Conservation (phyloP, 257 asterid species). For the Nicotiana sylvestris region DNA sequence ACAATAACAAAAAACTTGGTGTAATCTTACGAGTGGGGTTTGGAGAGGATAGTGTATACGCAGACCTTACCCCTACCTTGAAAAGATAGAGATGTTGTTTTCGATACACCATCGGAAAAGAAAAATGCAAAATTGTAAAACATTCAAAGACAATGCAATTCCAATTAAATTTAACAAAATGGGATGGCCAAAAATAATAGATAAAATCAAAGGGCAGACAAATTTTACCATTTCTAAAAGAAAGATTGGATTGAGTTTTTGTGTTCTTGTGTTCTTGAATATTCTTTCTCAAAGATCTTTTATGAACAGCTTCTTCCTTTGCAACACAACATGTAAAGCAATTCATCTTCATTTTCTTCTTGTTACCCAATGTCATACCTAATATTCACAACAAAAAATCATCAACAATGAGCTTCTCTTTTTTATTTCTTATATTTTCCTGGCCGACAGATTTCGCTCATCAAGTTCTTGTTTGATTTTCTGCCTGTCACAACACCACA, state of each 20-base stretch:
- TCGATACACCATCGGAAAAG: too few species aligned
- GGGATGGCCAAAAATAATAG: too few species aligned
- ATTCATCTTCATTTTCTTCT: constrained; percentile 11
- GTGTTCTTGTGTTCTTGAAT: constrained; percentile 32
- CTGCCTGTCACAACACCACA: not conserved
- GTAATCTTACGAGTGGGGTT: too few species aligned
- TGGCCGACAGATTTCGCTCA: not conserved
- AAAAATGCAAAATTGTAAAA: not conserved
- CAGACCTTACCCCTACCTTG: too few species aligned
- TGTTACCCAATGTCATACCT: constrained; percentile 5
- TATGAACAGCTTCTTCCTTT: not conserved
- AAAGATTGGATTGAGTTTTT: constrained; percentile 39
- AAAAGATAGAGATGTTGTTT: too few species aligned
- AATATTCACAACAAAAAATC: not conserved
- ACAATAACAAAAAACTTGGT: too few species aligned
- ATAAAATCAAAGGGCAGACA: constrained; percentile 13
- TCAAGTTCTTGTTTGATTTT: not conserved
- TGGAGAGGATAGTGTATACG: too few species aligned
- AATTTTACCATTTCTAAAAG: constrained; percentile 49
- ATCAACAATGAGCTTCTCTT: not conserved
- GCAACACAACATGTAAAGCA: constrained; percentile 15
- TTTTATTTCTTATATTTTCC: not conserved
- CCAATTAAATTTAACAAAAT: not conserved
- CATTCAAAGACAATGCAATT: not conserved
- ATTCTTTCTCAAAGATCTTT: constrained; percentile 25